Evolutionary conservation across 2,329 filamentous ascomycete species (phyloP).

Genomic region (Arthrobotrys entomopaga): DNA sequence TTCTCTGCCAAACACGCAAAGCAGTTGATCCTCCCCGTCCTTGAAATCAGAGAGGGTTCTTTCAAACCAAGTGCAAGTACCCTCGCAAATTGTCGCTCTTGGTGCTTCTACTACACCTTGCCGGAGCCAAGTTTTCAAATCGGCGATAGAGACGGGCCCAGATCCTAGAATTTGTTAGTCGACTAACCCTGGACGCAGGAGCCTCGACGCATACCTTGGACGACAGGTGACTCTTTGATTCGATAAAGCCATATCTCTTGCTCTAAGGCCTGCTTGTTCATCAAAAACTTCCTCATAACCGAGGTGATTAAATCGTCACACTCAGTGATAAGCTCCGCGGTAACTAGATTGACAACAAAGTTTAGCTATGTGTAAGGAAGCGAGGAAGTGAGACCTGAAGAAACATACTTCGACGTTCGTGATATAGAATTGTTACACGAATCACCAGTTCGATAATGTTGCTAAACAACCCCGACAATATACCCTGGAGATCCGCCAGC

Average conservation of each 20-base stretch:
- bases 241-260: constrained; percentile 39
- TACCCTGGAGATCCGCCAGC: constrained; percentile 21
- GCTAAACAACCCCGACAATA: constrained; percentile 15
- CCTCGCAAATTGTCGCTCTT: constrained; percentile 39
- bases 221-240: constrained; percentile 32
- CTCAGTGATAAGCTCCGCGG: constrained; percentile 19
- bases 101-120: constrained; percentile 25
- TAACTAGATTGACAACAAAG: constrained; percentile 13
- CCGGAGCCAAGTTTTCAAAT: constrained; percentile 44
- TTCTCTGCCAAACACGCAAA: constrained; percentile 27
- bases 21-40: constrained; percentile 42
- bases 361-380: background rate
- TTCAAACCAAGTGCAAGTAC: constrained; percentile 51
- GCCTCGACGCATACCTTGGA: constrained; percentile 22
- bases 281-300: constrained; percentile 22
- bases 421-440: constrained; percentile 28
- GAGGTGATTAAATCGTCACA: constrained; percentile 36
- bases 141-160: constrained; percentile 26
- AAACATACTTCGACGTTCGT: constrained; percentile 15
- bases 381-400: background rate
- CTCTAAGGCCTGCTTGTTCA: constrained; percentile 27
- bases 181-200: background rate
- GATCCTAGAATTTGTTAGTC: constrained; percentile 8
- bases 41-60: constrained; percentile 38
- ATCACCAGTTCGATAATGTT: constrained; percentile 40